These are phyloP conservation scores for Fusarium haematococcum DNA, from an alignment of 2,329 filamentous ascomycete species.

Conservation along the genomic window DNA sequence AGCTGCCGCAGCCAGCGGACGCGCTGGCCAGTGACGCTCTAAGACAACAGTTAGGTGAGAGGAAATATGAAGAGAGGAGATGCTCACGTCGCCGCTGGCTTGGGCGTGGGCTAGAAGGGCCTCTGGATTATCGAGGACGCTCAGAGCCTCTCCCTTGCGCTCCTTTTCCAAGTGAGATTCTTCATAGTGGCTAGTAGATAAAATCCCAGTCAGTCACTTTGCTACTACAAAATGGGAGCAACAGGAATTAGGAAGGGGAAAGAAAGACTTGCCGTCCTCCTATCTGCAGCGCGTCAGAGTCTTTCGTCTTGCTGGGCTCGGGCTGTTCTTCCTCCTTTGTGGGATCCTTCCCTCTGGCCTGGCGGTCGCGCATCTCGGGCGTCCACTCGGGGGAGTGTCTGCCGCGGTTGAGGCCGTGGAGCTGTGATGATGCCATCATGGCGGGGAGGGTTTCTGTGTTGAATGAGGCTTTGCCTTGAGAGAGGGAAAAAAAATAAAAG, in stretches of 20 bases:
- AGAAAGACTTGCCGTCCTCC: constrained; percentile 13
- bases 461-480: background rate
- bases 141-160: constrained; percentile 61
- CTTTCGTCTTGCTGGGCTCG: constrained; percentile 41
- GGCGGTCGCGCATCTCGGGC: constrained; percentile 65
- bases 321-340: constrained; percentile 20
- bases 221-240: no score
- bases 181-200: constrained; percentile 15
- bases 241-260: background rate
- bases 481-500: background rate
- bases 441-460: background rate
- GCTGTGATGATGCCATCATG: constrained; percentile 31
- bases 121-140: constrained; percentile 68
- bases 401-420: constrained; percentile 52
- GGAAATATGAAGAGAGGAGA: background rate
- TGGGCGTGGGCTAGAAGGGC: constrained; percentile 70
- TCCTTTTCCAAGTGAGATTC: constrained; percentile 59
- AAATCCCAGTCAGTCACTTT: background rate
- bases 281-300: constrained; percentile 31
- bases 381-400: constrained; percentile 55
- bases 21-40: constrained; percentile 68
- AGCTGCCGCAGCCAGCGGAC: constrained; percentile 68
- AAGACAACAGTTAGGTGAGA: background rate
- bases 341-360: constrained; percentile 67
- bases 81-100: constrained; percentile 64